Evolutionary conservation across 1,284 basidiomycete genomes (phyloP), one percentile per base, ranked within the genome.

Genomic region (Tetrapyrgos nigripes): DNA sequence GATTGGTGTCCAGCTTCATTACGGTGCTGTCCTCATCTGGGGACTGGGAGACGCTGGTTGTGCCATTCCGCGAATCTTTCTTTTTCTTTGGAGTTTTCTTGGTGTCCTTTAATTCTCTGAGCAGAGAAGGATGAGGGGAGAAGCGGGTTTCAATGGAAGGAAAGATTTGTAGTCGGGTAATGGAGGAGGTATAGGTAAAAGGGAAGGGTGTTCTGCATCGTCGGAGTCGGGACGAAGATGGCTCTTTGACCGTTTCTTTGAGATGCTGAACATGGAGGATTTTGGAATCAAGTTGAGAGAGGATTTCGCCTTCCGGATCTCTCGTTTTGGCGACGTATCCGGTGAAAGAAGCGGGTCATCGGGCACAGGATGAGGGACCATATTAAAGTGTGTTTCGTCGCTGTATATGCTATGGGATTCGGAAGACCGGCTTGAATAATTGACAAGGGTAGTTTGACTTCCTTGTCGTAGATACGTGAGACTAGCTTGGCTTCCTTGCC

Each of bases 1-100:
- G 40, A 26, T 64, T 55, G 24, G 57, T 59, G 49, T 64, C 62
- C 3, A 64, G 47, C 21, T 26, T 57, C 33, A 64, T 57, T 24
- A 52, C 26, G 5, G 43, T 27, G 37, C n/a, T n/a, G 11, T 55
- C 53, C n/a, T 50, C 35, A 24, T 29, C 49, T 14, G 52, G 29
- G 21, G 29, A 33, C 24, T 43, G 29, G 19, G 37, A 19, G 33
- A 35, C 4, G n/a, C 23, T 24, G 31, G 50, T n/a, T 14, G 13
- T n/a, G 10, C 23, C 23, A 10, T 50, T 8, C 17, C 24, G 48
- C 9, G 27, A 50, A 50, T 50, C 48, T 21, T 50, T 50, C 48
- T 50, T 50, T 28, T 31, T 50, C 27, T 31, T 28, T 5, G 14
- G 14, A 13, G 5, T 10, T n/a, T 29, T 50, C 8, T 19, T 31